phyloP scores from a whole-genome alignment of 2,329 filamentous ascomycete genomes.

The Phyllachora maydis region DNA sequence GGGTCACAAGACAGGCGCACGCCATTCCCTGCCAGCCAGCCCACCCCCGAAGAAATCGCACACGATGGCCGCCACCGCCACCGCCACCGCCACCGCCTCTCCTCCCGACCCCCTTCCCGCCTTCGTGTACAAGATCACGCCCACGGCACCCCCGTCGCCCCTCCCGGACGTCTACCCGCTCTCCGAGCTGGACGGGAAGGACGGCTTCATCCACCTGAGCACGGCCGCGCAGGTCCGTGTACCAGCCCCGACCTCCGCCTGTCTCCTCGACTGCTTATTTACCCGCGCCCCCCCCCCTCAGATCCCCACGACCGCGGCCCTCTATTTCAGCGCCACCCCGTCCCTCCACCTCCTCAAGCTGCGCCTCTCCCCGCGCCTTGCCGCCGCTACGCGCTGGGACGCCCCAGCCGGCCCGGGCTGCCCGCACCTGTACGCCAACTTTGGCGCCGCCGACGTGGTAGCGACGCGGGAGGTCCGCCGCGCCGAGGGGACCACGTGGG shows the following conservation, averaged over 20 bases:
- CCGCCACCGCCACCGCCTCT: too few species aligned
- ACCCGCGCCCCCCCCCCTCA: constrained; percentile 5
- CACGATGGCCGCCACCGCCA: too few species aligned
- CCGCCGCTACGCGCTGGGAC: constrained; percentile 28
- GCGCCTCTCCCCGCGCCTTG: constrained; percentile 20
- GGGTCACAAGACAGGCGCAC: too few species aligned
- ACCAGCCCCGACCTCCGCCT: too few species aligned
- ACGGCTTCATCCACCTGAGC: constrained; percentile 42
- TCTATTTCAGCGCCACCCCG: constrained; percentile 18
- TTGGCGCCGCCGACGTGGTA: constrained; percentile 29
- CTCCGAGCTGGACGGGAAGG: constrained; percentile 35
- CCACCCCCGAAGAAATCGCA: too few species aligned
- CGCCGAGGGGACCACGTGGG: constrained; percentile 23
- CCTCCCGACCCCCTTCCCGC: constrained; percentile 15
- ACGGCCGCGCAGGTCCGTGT: constrained; percentile 26
- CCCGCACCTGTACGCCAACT: constrained; percentile 37
- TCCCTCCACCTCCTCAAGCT: constrained; percentile 32
- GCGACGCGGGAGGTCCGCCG: constrained; percentile 23
- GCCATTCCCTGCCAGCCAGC: too few species aligned
- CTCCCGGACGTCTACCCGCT: constrained; percentile 32
- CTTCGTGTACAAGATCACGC: constrained; percentile 41
- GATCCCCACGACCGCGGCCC: constrained; percentile 21
- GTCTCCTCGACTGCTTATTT: too few species aligned
- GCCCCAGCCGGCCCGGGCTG: constrained; percentile 21
- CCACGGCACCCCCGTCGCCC: constrained; percentile 26